phyloP scores from a whole-genome alignment of 805 yeast genomes.

The Suhomyces prunicola region DNA sequence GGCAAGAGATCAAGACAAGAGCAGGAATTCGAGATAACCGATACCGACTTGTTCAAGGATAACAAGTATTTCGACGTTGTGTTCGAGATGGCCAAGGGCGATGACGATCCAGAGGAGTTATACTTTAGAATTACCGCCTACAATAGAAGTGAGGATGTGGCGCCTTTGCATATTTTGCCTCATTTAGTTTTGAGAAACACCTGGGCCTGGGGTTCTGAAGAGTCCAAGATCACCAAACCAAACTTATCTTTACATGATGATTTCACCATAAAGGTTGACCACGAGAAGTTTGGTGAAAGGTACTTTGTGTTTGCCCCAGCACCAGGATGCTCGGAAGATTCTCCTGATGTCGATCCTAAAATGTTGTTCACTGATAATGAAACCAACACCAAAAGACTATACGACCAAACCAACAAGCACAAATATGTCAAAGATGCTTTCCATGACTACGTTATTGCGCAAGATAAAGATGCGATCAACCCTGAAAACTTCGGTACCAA shows the following conservation, averaged over 20 bases:
- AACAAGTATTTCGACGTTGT: constrained; percentile 82
- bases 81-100: constrained; percentile 86
- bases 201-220: constrained; percentile 85
- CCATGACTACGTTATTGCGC: constrained; percentile 75
- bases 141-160: constrained; percentile 76
- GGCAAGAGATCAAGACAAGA: constrained; percentile 63
- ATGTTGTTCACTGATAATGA: constrained; percentile 87
- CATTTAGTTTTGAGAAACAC: constrained; percentile 83
- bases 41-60: constrained; percentile 71
- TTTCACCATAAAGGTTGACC: constrained; percentile 56
- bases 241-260: constrained; percentile 38
- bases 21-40: constrained; percentile 77
- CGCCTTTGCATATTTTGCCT: constrained; percentile 86
- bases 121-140: constrained; percentile 84
- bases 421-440: constrained; percentile 83
- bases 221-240: constrained; percentile 48
- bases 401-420: constrained; percentile 56
- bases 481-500: constrained; percentile 76
- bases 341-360: constrained; percentile 69
- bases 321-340: constrained; percentile 56
- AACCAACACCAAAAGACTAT: constrained; percentile 69
- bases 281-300: constrained; percentile 65
- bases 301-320: constrained; percentile 73
- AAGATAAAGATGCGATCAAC: constrained; percentile 58
- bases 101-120: constrained; percentile 74